phyloP scores from a whole-genome alignment of 768 basidiomycete species.

The Zangia roseola region DNA sequence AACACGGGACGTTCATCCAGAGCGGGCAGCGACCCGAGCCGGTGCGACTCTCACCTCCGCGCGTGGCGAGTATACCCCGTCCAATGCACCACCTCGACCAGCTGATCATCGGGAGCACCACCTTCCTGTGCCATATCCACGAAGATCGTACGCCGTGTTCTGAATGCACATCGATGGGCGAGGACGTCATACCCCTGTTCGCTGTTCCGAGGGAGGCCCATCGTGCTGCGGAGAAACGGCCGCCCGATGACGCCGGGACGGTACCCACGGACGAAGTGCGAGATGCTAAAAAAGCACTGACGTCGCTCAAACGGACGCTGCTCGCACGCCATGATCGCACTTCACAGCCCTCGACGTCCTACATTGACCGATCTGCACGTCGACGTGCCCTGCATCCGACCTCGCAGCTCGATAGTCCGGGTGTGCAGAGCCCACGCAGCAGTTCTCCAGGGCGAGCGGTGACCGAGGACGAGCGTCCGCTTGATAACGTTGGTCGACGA shows the following conservation, averaged over 20 bases:
- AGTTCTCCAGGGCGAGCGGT: constrained; percentile 16
- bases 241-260: constrained; percentile 12
- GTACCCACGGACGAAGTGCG: constrained; percentile 26
- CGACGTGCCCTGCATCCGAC: constrained; percentile 59
- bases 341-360: constrained; percentile 30
- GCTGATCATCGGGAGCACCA: constrained; percentile 68
- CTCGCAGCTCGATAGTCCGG: constrained; percentile 53
- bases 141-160: constrained; percentile 57
- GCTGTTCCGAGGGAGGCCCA: constrained; percentile 16
- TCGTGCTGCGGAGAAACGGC: constrained; percentile 22
- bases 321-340: constrained; percentile 44
- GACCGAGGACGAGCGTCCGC: constrained; percentile 40
- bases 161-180: constrained; percentile 52
- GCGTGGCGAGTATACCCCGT: constrained; percentile 68
- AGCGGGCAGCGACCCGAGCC: constrained; percentile 30
- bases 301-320: constrained; percentile 61
- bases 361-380: constrained; percentile 71
- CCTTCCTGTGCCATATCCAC: constrained; percentile 71
- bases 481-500: constrained; percentile 67
- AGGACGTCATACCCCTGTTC: constrained; percentile 61
- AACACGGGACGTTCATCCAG: constrained; percentile 76
- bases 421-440: constrained; percentile 34
- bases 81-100: constrained; percentile 61
- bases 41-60: constrained; percentile 58
- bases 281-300: constrained; percentile 65